These are phyloP conservation scores for Colletotrichum truncatum DNA, from an alignment of 2,329 filamentous ascomycete species.

Conservation along the genomic window DNA sequence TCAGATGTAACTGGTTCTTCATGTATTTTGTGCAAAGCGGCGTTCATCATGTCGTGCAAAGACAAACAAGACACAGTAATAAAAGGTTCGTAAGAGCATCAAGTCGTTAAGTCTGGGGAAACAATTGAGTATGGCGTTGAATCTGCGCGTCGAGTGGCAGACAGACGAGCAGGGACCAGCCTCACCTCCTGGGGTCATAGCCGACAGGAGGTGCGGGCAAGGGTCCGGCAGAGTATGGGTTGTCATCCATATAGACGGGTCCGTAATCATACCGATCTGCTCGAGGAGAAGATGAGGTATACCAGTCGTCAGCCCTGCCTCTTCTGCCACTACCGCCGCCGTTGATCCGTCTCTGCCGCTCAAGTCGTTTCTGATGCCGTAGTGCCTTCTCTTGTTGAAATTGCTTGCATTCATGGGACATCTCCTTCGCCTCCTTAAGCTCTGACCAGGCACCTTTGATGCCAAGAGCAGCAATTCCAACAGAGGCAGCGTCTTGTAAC, in stretches of 20 bases:
- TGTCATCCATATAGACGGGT: slow-evolving; percentile 57
- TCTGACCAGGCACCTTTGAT: slow-evolving; percentile 66
- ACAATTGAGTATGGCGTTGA: background rate
- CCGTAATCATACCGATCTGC: slow-evolving; percentile 48
- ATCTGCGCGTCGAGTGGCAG: background rate
- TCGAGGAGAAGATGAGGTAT: slow-evolving; percentile 49
- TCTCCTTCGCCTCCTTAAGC: slow-evolving; percentile 63
- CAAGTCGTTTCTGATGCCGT: slow-evolving; percentile 58
- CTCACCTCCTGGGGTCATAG: slow-evolving; percentile 47
- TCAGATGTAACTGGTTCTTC: background rate
- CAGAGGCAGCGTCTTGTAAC: slow-evolving; percentile 66
- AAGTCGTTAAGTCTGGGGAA: background rate
- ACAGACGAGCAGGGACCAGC: background rate
- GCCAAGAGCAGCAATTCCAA: slow-evolving; percentile 66
- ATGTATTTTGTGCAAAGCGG: background rate
- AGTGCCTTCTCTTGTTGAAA: slow-evolving; percentile 59
- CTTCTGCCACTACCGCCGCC: slow-evolving; percentile 42
- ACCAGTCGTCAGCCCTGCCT: slow-evolving; percentile 56
- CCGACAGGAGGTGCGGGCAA: slow-evolving; percentile 52
- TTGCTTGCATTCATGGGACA: slow-evolving; percentile 56
- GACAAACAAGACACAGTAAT: background rate
- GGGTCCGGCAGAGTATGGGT: slow-evolving; percentile 51
- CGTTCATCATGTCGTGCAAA: background rate
- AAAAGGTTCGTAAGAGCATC: background rate
- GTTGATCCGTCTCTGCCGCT: slow-evolving; percentile 42